These are phyloP conservation scores for Cephalotrichum gorgonifer DNA, from an alignment of 2,329 filamentous ascomycete species.

Conservation along the genomic window DNA sequence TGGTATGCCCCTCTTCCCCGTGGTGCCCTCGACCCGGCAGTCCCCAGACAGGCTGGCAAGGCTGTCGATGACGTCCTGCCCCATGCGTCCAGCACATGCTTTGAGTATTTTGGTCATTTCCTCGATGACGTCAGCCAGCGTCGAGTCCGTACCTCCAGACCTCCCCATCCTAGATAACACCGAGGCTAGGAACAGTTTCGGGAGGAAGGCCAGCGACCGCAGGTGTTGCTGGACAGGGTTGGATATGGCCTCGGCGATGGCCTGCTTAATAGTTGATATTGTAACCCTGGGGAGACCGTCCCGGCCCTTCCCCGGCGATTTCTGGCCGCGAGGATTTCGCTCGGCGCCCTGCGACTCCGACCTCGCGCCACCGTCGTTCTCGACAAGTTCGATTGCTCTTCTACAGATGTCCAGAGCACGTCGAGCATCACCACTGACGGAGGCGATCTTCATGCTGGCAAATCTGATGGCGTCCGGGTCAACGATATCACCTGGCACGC, in stretches of 20 bases:
- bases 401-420: constrained; percentile 92
- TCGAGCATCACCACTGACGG: constrained; percentile 87
- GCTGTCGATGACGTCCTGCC: constrained; percentile 7
- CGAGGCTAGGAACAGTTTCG: constrained; percentile 78
- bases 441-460: constrained; percentile 89
- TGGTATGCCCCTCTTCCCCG: background rate
- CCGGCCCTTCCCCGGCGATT: constrained; percentile 20
- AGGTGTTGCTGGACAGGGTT: constrained; percentile 87
- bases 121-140: constrained; percentile 80
- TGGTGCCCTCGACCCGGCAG: background rate
- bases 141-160: constrained; percentile 77
- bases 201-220: constrained; percentile 66
- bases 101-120: constrained; percentile 34
- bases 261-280: constrained; percentile 85
- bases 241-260: constrained; percentile 89
- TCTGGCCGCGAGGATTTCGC: background rate
- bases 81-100: constrained; percentile 6
- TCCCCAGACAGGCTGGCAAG: background rate
- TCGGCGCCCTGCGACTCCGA: background rate
- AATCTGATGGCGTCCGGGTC: constrained; percentile 93
- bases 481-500: constrained; percentile 80
- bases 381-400: constrained; percentile 87
- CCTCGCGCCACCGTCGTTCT: constrained; percentile 38
- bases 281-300: constrained; percentile 52
- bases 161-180: constrained; percentile 69